Base-by-base conservation (phyloP, 2,329 filamentous ascomycete species). In the Pyrenophora graminea region DNA sequence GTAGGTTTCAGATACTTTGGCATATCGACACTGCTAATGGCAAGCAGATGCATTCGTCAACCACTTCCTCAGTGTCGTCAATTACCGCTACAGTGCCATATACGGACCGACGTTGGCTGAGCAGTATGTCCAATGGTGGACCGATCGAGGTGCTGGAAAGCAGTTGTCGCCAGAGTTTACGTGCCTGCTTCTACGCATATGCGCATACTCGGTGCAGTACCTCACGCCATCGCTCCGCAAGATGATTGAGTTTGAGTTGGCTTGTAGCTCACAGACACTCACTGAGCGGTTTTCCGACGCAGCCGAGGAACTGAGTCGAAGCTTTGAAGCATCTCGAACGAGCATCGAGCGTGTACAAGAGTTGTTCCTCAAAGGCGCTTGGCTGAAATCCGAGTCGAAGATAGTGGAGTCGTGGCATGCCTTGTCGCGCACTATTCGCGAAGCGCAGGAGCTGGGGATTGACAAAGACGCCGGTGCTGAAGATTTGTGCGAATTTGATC, bases 361-460 rank as follows among this genome's bases (percentile, higher is more conserved):
- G 56, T 66, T 78, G n/a, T 80, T 81, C 46, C 55, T 80, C 3
- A 77, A 73, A 18, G 73, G 75, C 2, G 69, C 71, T 18, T 81
- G 78, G 78, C 75, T 74, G 37, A 80, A 80, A 52, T 74, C 74
- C 3, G 77, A 79, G 48, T 75, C 74, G 12, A 70, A 72, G 17
- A 80, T 79, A 58, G 73, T 77, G 1, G 77, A 80, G 25, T 73
- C 79, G 0, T 81, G 79, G 79, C 78, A 80, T 67, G 63, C 74
- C 2, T 56, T 81, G 7, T 68, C 73, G 15, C 65, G 65, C 44
- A 73, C 75, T 2, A 76, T 81, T 25, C 76, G 75, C 6, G 76
- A 78, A 37, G 79, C 78, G 0, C 78, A 80, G 57, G 79, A 81
- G 55, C 66, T 79, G 39, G 78, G 72, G 1, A 63, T 75, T 46